Percentiles rank a stretch among this genome's conserved stretches.
phyloP scores from a whole-genome alignment of 192 early-diverging fungal species.

The Geranomyces michiganensis region DNA sequence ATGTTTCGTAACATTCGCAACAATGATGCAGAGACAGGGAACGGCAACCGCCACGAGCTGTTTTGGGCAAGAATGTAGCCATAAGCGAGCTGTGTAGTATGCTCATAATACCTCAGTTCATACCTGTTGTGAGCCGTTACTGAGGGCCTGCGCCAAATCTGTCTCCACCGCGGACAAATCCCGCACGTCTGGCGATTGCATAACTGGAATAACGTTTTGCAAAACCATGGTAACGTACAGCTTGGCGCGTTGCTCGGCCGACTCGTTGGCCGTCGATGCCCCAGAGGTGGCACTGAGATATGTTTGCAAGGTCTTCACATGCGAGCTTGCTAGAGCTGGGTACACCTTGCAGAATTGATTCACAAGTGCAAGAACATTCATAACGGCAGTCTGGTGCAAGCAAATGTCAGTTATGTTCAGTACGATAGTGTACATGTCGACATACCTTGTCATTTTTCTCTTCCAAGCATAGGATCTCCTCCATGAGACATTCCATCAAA shows the following conservation, averaged over 20 bases:
- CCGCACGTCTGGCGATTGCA: slow-evolving; percentile 32
- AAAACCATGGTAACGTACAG: slow-evolving; percentile 11
- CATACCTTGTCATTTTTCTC: slow-evolving; percentile 41
- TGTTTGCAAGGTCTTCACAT: slow-evolving; percentile 57
- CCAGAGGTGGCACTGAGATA: slow-evolving; percentile 51
- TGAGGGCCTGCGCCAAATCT: slow-evolving; percentile 46
- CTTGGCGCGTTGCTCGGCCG: slow-evolving; percentile 7
- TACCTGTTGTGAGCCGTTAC: slow-evolving; percentile 24
- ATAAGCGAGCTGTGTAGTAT: background rate
- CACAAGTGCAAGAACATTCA: slow-evolving; percentile 30
- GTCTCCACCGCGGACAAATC: slow-evolving; percentile 62
- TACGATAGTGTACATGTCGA: background rate
- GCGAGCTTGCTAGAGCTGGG: slow-evolving; percentile 55
- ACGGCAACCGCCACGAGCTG: slow-evolving; percentile 68
- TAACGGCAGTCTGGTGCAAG: slow-evolving; percentile 23
- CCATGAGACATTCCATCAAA: slow-evolving; percentile 77
- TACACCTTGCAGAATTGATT: slow-evolving; percentile 53
- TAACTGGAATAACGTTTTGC: slow-evolving; percentile 7
- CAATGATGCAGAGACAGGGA: slow-evolving; percentile 73
- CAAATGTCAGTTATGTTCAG: background rate
- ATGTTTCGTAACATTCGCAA: slow-evolving; percentile 50
- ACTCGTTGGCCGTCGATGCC: background rate
- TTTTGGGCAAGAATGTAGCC: no score
- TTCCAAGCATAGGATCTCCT: slow-evolving; percentile 68
- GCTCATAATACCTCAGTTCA: background rate